Evolutionary conservation across 805 yeast species (phyloP).

Genomic region (Ogataea chonburiensis): DNA sequence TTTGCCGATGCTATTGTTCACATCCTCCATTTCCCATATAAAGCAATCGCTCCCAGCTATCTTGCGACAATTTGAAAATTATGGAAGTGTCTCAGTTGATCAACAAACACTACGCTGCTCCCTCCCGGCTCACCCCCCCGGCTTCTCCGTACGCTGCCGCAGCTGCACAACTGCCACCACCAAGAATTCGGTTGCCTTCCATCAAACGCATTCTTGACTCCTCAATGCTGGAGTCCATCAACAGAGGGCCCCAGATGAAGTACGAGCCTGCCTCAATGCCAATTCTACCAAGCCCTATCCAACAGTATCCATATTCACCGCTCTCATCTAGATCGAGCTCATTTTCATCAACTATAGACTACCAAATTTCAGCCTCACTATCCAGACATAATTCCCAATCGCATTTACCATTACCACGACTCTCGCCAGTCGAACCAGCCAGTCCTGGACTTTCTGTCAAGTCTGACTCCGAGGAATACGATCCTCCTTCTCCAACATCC

Average conservation of each 20-base stretch:
- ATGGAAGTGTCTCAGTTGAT: constrained; percentile 25
- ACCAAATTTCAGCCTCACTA: constrained; percentile 11
- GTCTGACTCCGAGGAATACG: constrained; percentile 14
- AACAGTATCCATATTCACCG: constrained; percentile 23
- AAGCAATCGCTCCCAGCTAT: not conserved
- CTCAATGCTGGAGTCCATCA: constrained; percentile 18
- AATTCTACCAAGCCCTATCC: constrained; percentile 19
- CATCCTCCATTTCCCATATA: constrained; percentile 6
- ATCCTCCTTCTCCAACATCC: constrained; percentile 21
- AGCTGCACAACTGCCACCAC: constrained; percentile 9
- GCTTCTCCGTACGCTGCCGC: constrained; percentile 18
- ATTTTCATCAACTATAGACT: constrained; percentile 16
- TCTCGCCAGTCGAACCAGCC: constrained; percentile 7
- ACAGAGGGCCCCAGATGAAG: constrained; percentile 5
- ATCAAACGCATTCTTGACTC: constrained; percentile 25
- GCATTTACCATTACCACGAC: constrained; percentile 7
- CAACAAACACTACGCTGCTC: constrained; percentile 14
- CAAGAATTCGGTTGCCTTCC: constrained; percentile 23
- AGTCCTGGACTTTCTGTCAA: constrained; percentile 7
- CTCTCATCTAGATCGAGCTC: constrained; percentile 26
- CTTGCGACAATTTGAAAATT: not conserved
- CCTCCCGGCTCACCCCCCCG: constrained; percentile 21
- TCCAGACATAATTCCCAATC: constrained; percentile 7
- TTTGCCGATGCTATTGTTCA: constrained; percentile 10
- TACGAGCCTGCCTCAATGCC: constrained; percentile 6